Conservation (phyloP, 768 basidiomycete species). For the Gyrodon lividus region DNA sequence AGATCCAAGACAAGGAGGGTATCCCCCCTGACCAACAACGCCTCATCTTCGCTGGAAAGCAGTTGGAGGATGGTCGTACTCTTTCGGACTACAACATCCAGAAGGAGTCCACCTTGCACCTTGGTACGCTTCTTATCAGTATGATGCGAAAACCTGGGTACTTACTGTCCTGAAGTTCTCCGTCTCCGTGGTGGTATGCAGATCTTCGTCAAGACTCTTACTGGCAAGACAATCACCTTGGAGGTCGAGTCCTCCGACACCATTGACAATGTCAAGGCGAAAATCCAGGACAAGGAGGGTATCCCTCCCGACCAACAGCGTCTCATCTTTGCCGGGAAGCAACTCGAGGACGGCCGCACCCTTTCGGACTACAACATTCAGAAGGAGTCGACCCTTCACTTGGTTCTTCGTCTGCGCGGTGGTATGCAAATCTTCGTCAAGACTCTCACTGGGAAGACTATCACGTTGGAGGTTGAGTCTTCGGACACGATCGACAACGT, state of each 20-base stretch:
- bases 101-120: constrained; percentile 77
- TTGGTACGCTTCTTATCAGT: too few relatives aligned
- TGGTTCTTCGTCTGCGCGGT: constrained; percentile 72
- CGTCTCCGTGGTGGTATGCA: constrained; percentile 91
- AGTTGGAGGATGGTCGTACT: constrained; percentile 91
- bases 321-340: constrained; percentile 91
- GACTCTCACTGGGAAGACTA: constrained; percentile 74
- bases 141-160: too few relatives aligned
- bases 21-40: constrained; percentile 86
- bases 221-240: constrained; percentile 91
- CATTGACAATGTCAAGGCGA: constrained; percentile 86
- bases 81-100: constrained; percentile 80
- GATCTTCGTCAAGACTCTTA: constrained; percentile 85
- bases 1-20: constrained; percentile 82
- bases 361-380: constrained; percentile 80
- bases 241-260: constrained; percentile 94
- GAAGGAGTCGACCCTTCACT: constrained; percentile 77
- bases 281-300: constrained; percentile 79
- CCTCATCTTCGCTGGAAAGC: constrained; percentile 91
- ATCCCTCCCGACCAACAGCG: constrained; percentile 86
- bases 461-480: constrained; percentile 73
- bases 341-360: constrained; percentile 91
- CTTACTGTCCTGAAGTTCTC: too few relatives aligned
- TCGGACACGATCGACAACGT: constrained; percentile 78
- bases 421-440: constrained; percentile 75